Conservation (phyloP, 129 eudicot species). For the Heracleum sosnowskyi region DNA sequence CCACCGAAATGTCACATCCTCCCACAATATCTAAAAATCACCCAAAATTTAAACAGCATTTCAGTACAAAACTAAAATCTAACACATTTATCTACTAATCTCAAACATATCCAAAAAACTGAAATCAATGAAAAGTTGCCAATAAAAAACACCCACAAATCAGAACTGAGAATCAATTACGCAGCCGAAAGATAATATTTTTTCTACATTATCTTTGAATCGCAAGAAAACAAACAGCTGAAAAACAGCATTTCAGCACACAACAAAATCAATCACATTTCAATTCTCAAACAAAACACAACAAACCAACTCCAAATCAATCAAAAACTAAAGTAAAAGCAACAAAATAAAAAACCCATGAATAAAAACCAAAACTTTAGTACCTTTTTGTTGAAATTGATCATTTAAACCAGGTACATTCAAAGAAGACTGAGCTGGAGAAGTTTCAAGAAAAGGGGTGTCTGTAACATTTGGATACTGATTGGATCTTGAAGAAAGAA, state of each 20-base stretch:
- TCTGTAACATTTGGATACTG: constrained; percentile 31
- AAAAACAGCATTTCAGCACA: neutral
- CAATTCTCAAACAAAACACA: neutral
- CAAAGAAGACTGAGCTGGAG: constrained; percentile 14
- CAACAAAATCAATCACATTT: neutral
- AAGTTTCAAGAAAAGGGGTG: constrained; percentile 27
- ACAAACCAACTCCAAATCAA: neutral
- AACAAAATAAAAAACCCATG: neutral
- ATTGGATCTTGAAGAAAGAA: constrained; percentile 40
- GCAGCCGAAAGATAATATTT: neutral
- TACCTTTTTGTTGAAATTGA: constrained; percentile 36
- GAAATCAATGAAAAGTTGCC: neutral
- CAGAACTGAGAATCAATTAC: constrained; percentile 9
- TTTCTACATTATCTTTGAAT: constrained; percentile 20
- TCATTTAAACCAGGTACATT: constrained; percentile 21
- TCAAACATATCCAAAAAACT: neutral
- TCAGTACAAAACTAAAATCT: neutral
- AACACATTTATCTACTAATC: neutral
- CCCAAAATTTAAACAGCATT: neutral
- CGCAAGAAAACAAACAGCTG: neutral
- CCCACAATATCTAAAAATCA: constrained; percentile 15
- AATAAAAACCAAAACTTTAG: neutral
- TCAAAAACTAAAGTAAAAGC: neutral
- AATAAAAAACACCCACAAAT: neutral
- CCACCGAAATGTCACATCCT: constrained; percentile 52